phyloP scores from a whole-genome alignment of 768 basidiomycete species.

The Rossbeevera mucosa region DNA sequence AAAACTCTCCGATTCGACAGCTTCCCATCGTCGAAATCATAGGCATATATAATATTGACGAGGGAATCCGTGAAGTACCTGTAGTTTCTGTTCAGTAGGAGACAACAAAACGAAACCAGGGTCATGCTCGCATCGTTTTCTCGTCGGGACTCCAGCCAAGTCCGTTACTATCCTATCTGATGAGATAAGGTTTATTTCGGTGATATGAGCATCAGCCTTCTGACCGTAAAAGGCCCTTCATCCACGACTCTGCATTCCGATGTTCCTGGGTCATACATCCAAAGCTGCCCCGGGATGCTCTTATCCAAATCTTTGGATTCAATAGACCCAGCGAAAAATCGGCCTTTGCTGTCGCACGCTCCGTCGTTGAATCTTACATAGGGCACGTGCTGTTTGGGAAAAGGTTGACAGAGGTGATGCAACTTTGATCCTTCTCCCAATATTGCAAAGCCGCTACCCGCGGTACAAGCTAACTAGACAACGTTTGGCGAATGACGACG shows the following conservation, averaged over 20 bases:
- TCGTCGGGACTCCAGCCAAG: slow-evolving; percentile 20
- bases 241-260: slow-evolving; percentile 50
- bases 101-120: slow-evolving; percentile 1
- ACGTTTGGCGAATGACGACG: not conserved
- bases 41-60: slow-evolving; percentile 62
- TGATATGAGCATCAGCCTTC: slow-evolving; percentile 14
- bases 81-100: slow-evolving; percentile 7
- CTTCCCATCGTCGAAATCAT: slow-evolving; percentile 47
- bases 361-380: slow-evolving; percentile 68
- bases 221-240: slow-evolving; percentile 61
- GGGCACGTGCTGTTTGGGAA: slow-evolving; percentile 38
- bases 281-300: slow-evolving; percentile 52
- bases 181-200: not conserved
- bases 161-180: slow-evolving; percentile 17
- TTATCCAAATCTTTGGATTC: slow-evolving; percentile 45
- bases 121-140: slow-evolving; percentile 18
- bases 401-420: slow-evolving; percentile 48
- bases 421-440: slow-evolving; percentile 33
- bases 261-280: slow-evolving; percentile 51
- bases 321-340: slow-evolving; percentile 65
- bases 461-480: slow-evolving; percentile 18
- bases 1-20: slow-evolving; percentile 53
- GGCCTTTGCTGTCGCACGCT: slow-evolving; percentile 58
- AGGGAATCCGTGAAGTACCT: slow-evolving; percentile 72
- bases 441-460: slow-evolving; percentile 21